Base-by-base conservation (phyloP, 805 yeast genomes). In the Metschnikowia kofuensis region DNA sequence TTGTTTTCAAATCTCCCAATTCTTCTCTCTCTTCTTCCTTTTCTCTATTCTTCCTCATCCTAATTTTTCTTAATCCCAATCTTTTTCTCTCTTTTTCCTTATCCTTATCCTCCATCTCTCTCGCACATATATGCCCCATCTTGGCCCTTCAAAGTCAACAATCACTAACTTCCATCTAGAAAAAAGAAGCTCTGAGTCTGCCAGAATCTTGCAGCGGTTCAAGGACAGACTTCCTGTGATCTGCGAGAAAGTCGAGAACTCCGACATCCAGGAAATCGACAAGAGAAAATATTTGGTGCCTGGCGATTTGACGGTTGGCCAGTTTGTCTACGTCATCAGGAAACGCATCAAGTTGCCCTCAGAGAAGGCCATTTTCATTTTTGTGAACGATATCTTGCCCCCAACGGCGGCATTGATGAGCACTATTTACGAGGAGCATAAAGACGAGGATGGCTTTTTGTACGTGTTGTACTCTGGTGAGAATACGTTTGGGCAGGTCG, bases 331-430 rank as follows among this genome's bases (percentile, higher is more conserved):
- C 65, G 99, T 94, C 52, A 89, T 94, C 60, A 85, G 99, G 71
- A 91, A 92, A 74, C 85, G 99, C 68, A 91, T 94, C 69, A 87
- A 87, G 76, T 79, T 94, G 55, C 96, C 97, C 42, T 87, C 96
- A 29, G 99, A 94, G 69, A 91, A 92, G 84, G 99, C 99, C 39
- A 92, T 94, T 56, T 94, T 94, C 70, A 90, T 94, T 57, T 94
- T 94, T 68, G 96, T 94, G 55, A 92, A 94, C 65, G 99, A 94
- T 67, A 90, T 94, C 49, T 79, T 94, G 59, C 99, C 99, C 10
- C 98, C 98, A 41, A 94, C 99, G 2, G 97, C 98, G 16, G 96
- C 98, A 14, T 79, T 94, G 58, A 89, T 94, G 94, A 86, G 96
- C 60, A 80, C 94, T 26, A 87, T 94, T 55, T 94, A 94, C 65